These are phyloP conservation scores for Acacia melanoxylon DNA, from an alignment of 306 rosid genomes.

Conservation along the genomic window DNA sequence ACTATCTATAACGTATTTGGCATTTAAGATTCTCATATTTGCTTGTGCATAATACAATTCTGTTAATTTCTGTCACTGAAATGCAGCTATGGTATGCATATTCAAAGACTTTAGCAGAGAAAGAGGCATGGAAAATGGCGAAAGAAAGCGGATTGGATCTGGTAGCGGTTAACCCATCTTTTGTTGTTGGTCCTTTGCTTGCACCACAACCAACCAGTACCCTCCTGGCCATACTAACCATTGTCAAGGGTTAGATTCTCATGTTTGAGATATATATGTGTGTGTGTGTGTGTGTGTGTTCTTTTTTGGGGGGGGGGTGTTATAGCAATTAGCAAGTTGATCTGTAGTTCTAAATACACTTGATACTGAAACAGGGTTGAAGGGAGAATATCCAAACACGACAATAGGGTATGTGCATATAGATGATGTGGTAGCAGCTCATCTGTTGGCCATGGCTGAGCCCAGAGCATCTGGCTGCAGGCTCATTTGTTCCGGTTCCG, in stretches of 20 bases:
- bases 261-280: too few relatives aligned
- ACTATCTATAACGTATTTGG: background rate
- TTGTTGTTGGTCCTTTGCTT: constrained; percentile 80
- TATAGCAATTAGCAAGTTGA: background rate
- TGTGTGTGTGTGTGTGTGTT: too few relatives aligned
- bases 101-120: constrained; percentile 74
- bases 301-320: too few relatives aligned
- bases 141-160: constrained; percentile 62
- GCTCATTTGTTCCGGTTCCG: constrained; percentile 75
- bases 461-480: constrained; percentile 64
- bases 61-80: constrained; percentile 13
- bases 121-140: constrained; percentile 76
- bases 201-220: constrained; percentile 83
- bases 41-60: background rate
- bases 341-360: background rate
- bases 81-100: constrained; percentile 87
- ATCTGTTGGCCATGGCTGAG: constrained; percentile 74
- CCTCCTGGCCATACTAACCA: constrained; percentile 40
- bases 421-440: constrained; percentile 73
- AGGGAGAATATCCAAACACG: constrained; percentile 74
- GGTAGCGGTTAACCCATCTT: constrained; percentile 80
- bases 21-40: background rate
- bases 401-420: constrained; percentile 84
- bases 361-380: constrained; percentile 38
- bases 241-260: constrained; percentile 53